Percentiles rank a stretch among this genome's conserved stretches.
phyloP scores from a whole-genome alignment of 2,329 filamentous ascomycete species.

The Colletotrichum eleusines region DNA sequence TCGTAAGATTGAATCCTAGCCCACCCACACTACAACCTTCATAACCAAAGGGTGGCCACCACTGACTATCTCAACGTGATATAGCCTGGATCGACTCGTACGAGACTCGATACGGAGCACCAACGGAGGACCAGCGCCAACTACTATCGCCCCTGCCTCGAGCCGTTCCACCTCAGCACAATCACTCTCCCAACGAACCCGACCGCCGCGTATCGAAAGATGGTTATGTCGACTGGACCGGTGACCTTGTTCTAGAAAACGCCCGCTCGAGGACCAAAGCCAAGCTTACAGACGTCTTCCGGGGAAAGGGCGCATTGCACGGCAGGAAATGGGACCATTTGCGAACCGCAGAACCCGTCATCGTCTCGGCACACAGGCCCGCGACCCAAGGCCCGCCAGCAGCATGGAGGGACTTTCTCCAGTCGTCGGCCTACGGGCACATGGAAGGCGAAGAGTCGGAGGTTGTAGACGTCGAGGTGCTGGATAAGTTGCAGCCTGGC shows the following conservation, averaged over 20 bases:
- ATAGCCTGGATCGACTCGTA: conserved; percentile 65
- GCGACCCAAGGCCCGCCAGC: conserved; percentile 55
- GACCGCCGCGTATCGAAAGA: conserved; percentile 61
- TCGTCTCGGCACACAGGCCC: conserved; percentile 63
- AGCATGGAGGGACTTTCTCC: conserved; percentile 67
- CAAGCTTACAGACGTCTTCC: conserved; percentile 61
- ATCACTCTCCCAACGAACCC: conserved; percentile 55
- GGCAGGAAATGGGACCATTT: conserved; percentile 72
- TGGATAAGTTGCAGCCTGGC: conserved; percentile 61
- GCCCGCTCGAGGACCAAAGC: conserved; percentile 50
- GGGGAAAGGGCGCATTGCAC: conserved; percentile 59
- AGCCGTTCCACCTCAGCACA: conserved; percentile 56
- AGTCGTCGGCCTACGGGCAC: conserved; percentile 65
- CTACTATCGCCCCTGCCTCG: conserved; percentile 55
- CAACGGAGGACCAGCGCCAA: conserved; percentile 54
- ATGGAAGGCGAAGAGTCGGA: conserved; percentile 61
- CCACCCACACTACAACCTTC: background rate
- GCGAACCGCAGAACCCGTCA: conserved; percentile 69
- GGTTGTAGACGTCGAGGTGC: conserved; percentile 59
- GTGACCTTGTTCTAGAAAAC: conserved; percentile 53
- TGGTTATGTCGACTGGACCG: conserved; percentile 58
- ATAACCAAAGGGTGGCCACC: background rate
- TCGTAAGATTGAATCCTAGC: conserved; percentile 43
- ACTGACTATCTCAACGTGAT: conserved; percentile 38
- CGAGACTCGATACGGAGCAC: conserved; percentile 55